These are phyloP conservation scores for Aspergillus ellipticus DNA, from an alignment of 495 filamentous ascomycete species.

Conservation along the genomic window DNA sequence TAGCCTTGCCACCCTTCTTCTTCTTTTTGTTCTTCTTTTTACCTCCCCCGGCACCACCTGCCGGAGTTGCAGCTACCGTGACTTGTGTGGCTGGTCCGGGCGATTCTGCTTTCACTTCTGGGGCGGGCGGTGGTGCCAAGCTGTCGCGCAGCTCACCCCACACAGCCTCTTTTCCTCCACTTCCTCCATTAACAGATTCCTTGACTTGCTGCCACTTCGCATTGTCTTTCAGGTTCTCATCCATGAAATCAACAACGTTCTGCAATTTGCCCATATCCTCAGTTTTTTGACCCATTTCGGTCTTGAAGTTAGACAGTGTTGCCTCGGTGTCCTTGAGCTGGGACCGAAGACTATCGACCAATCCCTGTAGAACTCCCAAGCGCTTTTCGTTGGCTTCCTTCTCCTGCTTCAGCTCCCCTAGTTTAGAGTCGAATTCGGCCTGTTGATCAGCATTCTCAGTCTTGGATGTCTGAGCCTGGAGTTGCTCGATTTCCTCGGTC, in stretches of 20 bases:
- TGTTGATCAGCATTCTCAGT: conserved; percentile 40
- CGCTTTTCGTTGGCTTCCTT: conserved; percentile 50
- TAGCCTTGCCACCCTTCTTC: conserved; percentile 69
- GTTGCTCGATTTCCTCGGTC: conserved; percentile 48
- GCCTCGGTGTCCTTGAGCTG: conserved; percentile 49
- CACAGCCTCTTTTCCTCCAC: conserved; percentile 28
- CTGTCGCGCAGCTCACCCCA: conserved; percentile 38
- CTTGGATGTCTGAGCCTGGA: conserved; percentile 39
- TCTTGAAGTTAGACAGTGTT: conserved; percentile 40
- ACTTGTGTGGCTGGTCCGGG: conserved; percentile 20
- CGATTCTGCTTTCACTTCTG: conserved; percentile 9
- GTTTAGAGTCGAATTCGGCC: conserved; percentile 30
- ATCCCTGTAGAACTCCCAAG: conserved; percentile 46
- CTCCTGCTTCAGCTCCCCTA: conserved; percentile 33
- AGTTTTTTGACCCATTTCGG: conserved; percentile 36
- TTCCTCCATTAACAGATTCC: conserved; percentile 29
- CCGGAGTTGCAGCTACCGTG: conserved; percentile 21
- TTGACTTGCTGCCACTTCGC: conserved; percentile 34
- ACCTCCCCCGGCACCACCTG: conserved; percentile 18
- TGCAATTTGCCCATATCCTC: conserved; percentile 25
- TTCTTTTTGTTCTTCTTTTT: conserved; percentile 85
- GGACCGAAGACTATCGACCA: conserved; percentile 48
- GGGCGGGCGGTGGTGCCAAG: conserved; percentile 17
- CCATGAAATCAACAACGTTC: conserved; percentile 36
- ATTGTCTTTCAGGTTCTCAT: conserved; percentile 32